Evolutionary conservation across 2,329 filamentous ascomycete species (phyloP).

Genomic region (Pseudogymnoascus sp.): DNA sequence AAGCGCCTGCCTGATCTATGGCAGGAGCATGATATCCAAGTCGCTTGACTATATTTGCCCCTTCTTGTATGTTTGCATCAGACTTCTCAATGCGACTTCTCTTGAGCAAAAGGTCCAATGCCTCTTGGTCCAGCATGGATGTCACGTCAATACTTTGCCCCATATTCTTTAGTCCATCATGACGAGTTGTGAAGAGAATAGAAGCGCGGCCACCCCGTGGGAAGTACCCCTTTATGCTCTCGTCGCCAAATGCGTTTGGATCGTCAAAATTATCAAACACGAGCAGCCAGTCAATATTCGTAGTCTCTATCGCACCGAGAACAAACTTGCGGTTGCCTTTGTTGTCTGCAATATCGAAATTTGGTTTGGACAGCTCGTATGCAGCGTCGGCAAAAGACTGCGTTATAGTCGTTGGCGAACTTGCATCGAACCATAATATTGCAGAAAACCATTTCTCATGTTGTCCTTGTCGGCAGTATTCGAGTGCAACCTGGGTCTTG

Average conservation of each 20-base stretch:
- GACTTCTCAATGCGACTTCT: neutral
- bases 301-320: neutral
- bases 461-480: constrained; percentile 14
- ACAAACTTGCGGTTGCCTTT: neutral
- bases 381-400: constrained; percentile 13
- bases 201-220: neutral
- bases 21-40: constrained; percentile 22
- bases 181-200: constrained; percentile 15
- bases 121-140: constrained; percentile 16
- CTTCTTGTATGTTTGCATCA: constrained; percentile 8
- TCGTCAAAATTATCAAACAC: constrained; percentile 14
- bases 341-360: neutral
- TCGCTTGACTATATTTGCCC: constrained; percentile 11
- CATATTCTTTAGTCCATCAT: constrained; percentile 8
- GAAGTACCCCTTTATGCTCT: constrained; percentile 3
- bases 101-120: constrained; percentile 9
- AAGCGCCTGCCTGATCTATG: constrained; percentile 25
- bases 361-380: neutral
- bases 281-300: constrained; percentile 7
- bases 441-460: constrained; percentile 9
- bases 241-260: constrained; percentile 15
- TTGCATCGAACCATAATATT: constrained; percentile 20
- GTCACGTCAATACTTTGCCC: constrained; percentile 28
- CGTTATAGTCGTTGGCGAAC: constrained; percentile 10
- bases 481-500: constrained; percentile 20